Percentiles rank a stretch among this genome's conserved stretches.
Conservation (phyloP, 2,329 filamentous ascomycete species). For the Fusarium poae region DNA sequence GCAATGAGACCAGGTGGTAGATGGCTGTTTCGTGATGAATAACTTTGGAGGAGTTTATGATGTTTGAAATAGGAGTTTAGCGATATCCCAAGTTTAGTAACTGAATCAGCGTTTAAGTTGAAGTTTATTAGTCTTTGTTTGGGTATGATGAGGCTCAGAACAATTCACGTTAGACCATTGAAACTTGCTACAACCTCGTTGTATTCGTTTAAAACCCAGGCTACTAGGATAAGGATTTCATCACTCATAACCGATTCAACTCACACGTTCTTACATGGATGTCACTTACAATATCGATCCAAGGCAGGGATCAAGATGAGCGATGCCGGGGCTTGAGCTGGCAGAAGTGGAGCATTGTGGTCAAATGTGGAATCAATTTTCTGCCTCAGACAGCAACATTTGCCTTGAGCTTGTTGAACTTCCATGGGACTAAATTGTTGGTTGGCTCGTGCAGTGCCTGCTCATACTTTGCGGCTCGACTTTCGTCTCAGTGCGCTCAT, state of each 20-base stretch:
- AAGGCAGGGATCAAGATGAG: slow-evolving; percentile 20
- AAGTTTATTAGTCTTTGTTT: background rate
- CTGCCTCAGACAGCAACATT: slow-evolving; percentile 51
- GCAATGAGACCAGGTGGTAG: slow-evolving; percentile 81
- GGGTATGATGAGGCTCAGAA: background rate
- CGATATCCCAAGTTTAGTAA: background rate
- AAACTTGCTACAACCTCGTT: background rate
- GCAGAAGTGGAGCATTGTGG: slow-evolving; percentile 30
- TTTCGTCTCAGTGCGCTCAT: slow-evolving; percentile 28
- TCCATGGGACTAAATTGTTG: slow-evolving; percentile 11
- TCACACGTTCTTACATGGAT: background rate
- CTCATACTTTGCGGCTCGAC: slow-evolving; percentile 29
- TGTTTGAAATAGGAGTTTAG: slow-evolving; percentile 4
- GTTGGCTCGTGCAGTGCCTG: slow-evolving; percentile 24
- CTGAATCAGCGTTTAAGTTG: background rate
- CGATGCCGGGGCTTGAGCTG: slow-evolving; percentile 33
- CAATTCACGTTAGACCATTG: background rate
- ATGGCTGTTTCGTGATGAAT: slow-evolving; percentile 89
- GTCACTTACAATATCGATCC: slow-evolving; percentile 6
- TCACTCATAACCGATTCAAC: background rate
- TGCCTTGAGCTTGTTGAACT: slow-evolving; percentile 16
- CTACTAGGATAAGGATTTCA: background rate
- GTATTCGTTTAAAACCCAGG: background rate
- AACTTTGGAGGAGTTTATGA: slow-evolving; percentile 18
- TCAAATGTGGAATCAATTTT: slow-evolving; percentile 27